phyloP scores from a whole-genome alignment of 441 rosid genomes.

The Viola pubescens region DNA sequence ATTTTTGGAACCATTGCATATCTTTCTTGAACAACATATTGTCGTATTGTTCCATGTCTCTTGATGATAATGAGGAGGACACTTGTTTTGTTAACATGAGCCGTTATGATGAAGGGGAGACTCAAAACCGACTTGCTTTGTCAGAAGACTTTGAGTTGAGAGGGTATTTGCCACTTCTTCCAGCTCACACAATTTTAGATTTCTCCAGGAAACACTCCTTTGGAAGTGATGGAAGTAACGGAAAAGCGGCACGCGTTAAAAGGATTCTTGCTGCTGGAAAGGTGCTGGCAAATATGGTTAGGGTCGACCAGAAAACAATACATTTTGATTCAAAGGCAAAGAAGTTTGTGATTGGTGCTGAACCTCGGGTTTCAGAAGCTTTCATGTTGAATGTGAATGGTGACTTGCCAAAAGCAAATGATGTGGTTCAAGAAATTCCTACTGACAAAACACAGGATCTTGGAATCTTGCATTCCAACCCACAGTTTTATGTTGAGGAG shows the following conservation, averaged over 20 bases:
- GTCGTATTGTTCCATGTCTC: constrained; percentile 33
- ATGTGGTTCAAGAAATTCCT: constrained; percentile 28
- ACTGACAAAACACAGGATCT: constrained; percentile 22
- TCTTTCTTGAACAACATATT: constrained; percentile 60
- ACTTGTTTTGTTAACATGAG: constrained; percentile 82
- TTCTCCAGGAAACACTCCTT: constrained; percentile 69
- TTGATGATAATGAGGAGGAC: constrained; percentile 68
- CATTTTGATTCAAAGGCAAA: constrained; percentile 63
- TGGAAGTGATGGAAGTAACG: constrained; percentile 57
- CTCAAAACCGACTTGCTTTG: constrained; percentile 75
- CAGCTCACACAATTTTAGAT: constrained; percentile 79
- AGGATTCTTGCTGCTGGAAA: constrained; percentile 89
- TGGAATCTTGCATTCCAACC: constrained; percentile 29
- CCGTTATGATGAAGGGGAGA: constrained; percentile 85
- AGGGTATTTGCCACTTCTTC: constrained; percentile 77
- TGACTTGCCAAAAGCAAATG: constrained; percentile 22
- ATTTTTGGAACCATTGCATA: constrained; percentile 63
- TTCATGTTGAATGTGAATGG: constrained; percentile 23
- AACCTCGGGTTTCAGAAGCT: constrained; percentile 36
- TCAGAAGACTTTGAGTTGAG: constrained; percentile 90
- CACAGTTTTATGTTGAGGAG: constrained; percentile 35
- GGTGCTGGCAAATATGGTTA: constrained; percentile 51
- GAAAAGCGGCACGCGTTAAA: constrained; percentile 53
- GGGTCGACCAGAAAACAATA: constrained; percentile 48
- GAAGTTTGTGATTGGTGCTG: constrained; percentile 66